Conservation (phyloP, 2,329 filamentous ascomycete species). For the Fusarium mundagurra region DNA sequence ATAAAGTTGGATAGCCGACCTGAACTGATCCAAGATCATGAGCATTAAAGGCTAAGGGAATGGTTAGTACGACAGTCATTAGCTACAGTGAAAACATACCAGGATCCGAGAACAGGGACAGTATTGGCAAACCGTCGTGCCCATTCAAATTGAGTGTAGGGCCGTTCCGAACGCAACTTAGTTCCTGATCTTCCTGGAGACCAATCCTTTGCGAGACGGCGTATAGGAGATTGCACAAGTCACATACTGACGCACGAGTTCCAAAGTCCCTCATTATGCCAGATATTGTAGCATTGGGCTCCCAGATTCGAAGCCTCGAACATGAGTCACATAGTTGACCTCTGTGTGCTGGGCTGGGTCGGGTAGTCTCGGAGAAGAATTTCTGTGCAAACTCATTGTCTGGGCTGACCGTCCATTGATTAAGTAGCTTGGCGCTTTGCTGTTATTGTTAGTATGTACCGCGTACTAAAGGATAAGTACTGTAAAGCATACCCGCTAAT, state of each 20-base stretch:
- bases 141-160: neutral
- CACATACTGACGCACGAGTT: neutral
- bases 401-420: neutral
- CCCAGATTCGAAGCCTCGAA: neutral
- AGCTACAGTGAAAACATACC: neutral
- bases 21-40: neutral
- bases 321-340: neutral
- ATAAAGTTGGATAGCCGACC: neutral
- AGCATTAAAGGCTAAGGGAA: fast-evolving
- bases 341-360: fast-evolving
- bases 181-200: neutral
- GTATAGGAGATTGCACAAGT: neutral
- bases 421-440: neutral
- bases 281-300: neutral
- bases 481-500: neutral
- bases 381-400: neutral
- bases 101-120: neutral
- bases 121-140: neutral
- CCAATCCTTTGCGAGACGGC: neutral
- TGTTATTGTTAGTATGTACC: neutral
- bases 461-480: neutral
- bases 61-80: neutral
- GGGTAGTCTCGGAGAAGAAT: neutral
- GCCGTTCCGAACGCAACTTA: neutral
- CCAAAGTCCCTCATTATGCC: neutral